Conservation (phyloP, 2,329 filamentous ascomycete genomes). For the Colletotrichum sp. region DNA sequence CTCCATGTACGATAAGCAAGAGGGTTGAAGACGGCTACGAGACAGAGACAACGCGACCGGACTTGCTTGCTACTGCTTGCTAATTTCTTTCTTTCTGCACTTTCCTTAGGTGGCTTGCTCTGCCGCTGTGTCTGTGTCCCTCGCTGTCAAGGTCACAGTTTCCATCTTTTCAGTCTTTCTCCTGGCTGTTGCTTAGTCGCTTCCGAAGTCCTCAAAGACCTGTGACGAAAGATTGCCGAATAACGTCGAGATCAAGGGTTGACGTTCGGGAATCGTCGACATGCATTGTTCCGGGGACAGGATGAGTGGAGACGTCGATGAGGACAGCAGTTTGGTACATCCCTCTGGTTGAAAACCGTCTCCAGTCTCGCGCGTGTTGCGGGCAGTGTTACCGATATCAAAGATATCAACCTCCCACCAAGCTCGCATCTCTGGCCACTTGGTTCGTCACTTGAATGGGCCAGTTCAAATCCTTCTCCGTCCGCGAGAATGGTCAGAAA, state of each 20-base stretch:
- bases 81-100: background rate
- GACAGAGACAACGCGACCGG: background rate
- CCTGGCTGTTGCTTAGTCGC: background rate
- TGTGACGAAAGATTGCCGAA: too few relatives aligned
- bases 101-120: background rate
- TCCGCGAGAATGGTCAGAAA: background rate
- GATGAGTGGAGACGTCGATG: background rate
- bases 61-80: background rate
- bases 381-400: background rate
- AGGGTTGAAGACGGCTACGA: background rate
- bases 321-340: background rate
- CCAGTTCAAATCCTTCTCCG: background rate
- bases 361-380: background rate
- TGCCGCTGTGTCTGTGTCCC: background rate
- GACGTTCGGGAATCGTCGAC: background rate
- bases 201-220: too few relatives aligned
- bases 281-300: background rate
- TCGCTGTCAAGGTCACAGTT: background rate
- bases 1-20: background rate
- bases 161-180: background rate
- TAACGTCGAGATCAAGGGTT: background rate
- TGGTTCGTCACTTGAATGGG: background rate
- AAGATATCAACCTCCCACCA: background rate
- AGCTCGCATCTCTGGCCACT: background rate
- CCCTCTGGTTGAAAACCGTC: background rate